Evolutionary conservation across 805 yeast species (phyloP), one percentile per base, ranked within the genome.

Genomic region (Pichia scutulata): DNA sequence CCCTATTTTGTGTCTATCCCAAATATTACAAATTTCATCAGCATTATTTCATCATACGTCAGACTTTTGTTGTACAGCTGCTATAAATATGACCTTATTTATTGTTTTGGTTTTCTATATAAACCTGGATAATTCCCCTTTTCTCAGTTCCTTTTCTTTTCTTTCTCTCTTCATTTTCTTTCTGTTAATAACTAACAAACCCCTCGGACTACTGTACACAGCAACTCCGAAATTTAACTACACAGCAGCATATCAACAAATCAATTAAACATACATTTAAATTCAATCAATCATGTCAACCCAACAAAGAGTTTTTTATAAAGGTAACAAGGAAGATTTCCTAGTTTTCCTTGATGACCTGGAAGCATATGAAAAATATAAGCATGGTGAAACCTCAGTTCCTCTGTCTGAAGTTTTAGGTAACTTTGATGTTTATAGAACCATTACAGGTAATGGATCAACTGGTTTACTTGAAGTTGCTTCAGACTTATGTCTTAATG

Each of bases 401-500:
- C 83, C 92, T 22, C 69, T 84, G 51, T 70, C 80, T 13, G 81
- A 78, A 40, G 76, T 84, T 5, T 81, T 86, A 1, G 82, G 83
- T 0, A 71, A 75, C 9, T 86, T 77, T 70, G 77, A 83, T 59
- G 74, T 88, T n/a, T 89, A 74, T 62, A 72, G 77, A 22, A 77
- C 79, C 50, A 74, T 75, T 53, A 72, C 71, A 23, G 84, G 86
- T 43, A 70, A 69, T 40, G 96, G 95, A 30, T 69, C 80, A 4
- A 86, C 80, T 58, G 96, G 96, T 50, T 73, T 75, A 9, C 63
- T 85, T 24, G 86, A 83, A 47, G 82, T 78, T 59, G 95, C 92
- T 2, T 83, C 92, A 8, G 76, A 78, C 50, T 69, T 72, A 19
- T 85, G 82, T 52, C 63, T 88, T 39, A 74, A 73, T 46, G 76